phyloP scores from a whole-genome alignment of 2,329 filamentous ascomycete genomes.

The Massarina eburnea region DNA sequence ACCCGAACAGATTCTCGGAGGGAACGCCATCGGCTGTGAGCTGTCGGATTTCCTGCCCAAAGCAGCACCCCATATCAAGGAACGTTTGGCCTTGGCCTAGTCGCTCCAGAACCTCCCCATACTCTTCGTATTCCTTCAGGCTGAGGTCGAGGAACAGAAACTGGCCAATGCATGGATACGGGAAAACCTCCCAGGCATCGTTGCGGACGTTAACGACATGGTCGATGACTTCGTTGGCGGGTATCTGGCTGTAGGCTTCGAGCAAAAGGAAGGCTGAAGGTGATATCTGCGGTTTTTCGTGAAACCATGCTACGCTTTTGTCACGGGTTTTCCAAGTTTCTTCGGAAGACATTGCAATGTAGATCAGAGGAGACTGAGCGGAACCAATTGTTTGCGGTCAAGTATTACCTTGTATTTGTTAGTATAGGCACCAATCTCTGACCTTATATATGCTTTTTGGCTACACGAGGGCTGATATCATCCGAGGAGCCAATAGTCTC shows the following conservation, averaged over 20 bases:
- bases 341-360: slow-evolving; percentile 2
- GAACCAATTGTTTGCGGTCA: too few species aligned
- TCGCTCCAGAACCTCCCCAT: slow-evolving; percentile 30
- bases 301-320: slow-evolving; percentile 27
- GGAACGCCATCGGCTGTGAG: slow-evolving; percentile 45
- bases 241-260: slow-evolving; percentile 41
- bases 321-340: background rate
- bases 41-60: slow-evolving; percentile 48
- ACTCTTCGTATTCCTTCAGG: slow-evolving; percentile 21
- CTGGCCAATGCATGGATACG: slow-evolving; percentile 38
- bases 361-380: background rate
- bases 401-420: too few species aligned
- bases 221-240: slow-evolving; percentile 29
- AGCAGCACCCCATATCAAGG: slow-evolving; percentile 50
- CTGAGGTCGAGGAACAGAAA: slow-evolving; percentile 35
- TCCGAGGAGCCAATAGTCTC: too few species aligned
- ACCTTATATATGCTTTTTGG: too few species aligned
- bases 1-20: slow-evolving; percentile 41
- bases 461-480: too few species aligned
- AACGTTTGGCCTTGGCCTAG: slow-evolving; percentile 28
- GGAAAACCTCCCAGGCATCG: slow-evolving; percentile 28
- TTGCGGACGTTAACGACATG: slow-evolving; percentile 34
- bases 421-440: too few species aligned
- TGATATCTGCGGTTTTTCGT: slow-evolving; percentile 24
- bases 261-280: slow-evolving; percentile 33